Percentiles rank a stretch among this genome's conserved stretches.
phyloP scores from a whole-genome alignment of 1,139 yeast species.

The Waltiozyma sp. region DNA sequence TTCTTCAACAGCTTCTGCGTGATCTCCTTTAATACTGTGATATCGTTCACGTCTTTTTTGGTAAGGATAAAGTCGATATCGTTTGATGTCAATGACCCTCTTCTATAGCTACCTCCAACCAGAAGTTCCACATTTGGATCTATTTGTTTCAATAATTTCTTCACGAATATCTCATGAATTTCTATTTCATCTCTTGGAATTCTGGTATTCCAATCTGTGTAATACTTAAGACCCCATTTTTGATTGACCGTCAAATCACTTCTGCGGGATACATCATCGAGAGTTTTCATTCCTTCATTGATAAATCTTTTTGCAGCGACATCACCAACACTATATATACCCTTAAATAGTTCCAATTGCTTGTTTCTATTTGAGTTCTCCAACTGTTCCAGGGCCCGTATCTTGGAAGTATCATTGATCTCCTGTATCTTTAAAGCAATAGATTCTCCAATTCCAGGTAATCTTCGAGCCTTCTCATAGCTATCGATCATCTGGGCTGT shows the following conservation, averaged over 20 bases:
- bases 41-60: slow-evolving; percentile 22
- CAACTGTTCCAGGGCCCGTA: slow-evolving; percentile 27
- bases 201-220: slow-evolving; percentile 36
- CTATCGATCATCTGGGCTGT: slow-evolving; percentile 24
- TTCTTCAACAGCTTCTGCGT: slow-evolving; percentile 23
- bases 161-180: slow-evolving; percentile 29
- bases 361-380: slow-evolving; percentile 19
- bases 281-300: slow-evolving; percentile 26
- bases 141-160: slow-evolving; percentile 22
- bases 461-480: slow-evolving; percentile 29
- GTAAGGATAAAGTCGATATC: slow-evolving; percentile 51
- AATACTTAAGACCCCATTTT: slow-evolving; percentile 36
- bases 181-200: slow-evolving; percentile 40
- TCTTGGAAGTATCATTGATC: slow-evolving; percentile 29
- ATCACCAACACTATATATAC: slow-evolving; percentile 46
- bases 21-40: slow-evolving; percentile 8
- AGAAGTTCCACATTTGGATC: slow-evolving; percentile 29
- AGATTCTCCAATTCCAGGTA: slow-evolving; percentile 35
- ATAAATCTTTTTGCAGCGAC: slow-evolving; percentile 34
- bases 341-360: slow-evolving; percentile 28
- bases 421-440: slow-evolving; percentile 41
- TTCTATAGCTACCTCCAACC: slow-evolving; percentile 46
- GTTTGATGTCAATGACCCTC: slow-evolving; percentile 40
- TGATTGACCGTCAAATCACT: slow-evolving; percentile 28
- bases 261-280: slow-evolving; percentile 29